Percentiles rank a stretch among this genome's conserved stretches.
Conservation (phyloP, 257 asterid genomes). For the Nicotiana paniculata region DNA sequence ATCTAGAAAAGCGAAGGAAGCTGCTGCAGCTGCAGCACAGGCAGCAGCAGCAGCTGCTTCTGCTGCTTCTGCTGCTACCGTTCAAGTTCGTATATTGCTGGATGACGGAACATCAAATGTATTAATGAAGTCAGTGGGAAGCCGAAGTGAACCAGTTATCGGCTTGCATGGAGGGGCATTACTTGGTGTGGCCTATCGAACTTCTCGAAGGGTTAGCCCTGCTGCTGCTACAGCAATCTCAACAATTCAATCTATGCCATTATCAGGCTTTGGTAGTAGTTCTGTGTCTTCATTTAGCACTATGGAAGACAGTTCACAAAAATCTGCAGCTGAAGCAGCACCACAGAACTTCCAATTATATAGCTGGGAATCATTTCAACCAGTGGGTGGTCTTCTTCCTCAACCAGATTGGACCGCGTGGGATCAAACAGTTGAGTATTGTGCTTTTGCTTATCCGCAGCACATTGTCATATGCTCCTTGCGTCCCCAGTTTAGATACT, state of each 20-base stretch:
- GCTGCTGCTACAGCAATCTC: slow-evolving; percentile 77
- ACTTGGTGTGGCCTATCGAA: slow-evolving; percentile 93
- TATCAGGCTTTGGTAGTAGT: slow-evolving; percentile 70
- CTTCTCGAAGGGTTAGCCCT: slow-evolving; percentile 81
- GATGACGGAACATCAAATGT: slow-evolving; percentile 98
- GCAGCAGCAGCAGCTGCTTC: slow-evolving; percentile 92
- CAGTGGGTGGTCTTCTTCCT: slow-evolving; percentile 96
- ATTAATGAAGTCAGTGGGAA: slow-evolving; percentile 92
- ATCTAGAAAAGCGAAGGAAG: slow-evolving; percentile 92
- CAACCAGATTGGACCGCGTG: slow-evolving; percentile 99
- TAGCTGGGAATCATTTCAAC: slow-evolving; percentile 98
- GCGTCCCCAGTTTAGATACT: slow-evolving; percentile 94
- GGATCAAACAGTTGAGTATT: slow-evolving; percentile 98
- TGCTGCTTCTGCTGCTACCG: slow-evolving; percentile 88
- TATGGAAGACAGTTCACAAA: slow-evolving; percentile 72
- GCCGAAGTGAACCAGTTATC: slow-evolving; percentile 80
- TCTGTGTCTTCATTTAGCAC: slow-evolving; percentile 62
- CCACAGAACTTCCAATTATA: slow-evolving; percentile 82
- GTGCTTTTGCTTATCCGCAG: slow-evolving; percentile 90
- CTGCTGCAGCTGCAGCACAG: slow-evolving; percentile 93
- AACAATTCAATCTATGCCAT: slow-evolving; percentile 84
- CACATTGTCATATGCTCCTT: slow-evolving; percentile 85
- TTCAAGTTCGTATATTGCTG: slow-evolving; percentile 89
- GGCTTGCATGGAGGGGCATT: slow-evolving; percentile 94
- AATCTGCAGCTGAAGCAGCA: slow-evolving; percentile 60